Percentiles rank a stretch among this genome's conserved stretches.
Evolutionary conservation across 2,329 filamentous ascomycete genomes (phyloP).

Genomic region (Phyllosticta paracitricarpa): DNA sequence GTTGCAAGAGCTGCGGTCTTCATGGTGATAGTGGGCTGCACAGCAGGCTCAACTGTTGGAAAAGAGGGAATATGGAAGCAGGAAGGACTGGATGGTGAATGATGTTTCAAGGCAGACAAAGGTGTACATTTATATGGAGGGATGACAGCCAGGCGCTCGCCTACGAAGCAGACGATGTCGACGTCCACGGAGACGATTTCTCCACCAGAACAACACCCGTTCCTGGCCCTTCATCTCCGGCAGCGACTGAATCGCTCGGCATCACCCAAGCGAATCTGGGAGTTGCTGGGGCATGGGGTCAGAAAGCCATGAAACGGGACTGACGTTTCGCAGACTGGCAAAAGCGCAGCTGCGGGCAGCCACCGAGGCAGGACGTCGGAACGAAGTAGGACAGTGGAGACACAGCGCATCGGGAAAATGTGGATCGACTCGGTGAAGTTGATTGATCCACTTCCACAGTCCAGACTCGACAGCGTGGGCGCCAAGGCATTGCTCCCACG

Average conservation of each 20-base stretch:
- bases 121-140: background rate
- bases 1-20: conserved; percentile 22
- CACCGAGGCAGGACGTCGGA: background rate
- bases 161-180: background rate
- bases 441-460: background rate
- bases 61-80: conserved; percentile 12
- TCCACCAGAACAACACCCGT: background rate
- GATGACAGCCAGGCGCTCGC: background rate
- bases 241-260: background rate
- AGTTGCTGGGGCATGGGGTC: background rate
- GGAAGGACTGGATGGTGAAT: conserved; percentile 1
- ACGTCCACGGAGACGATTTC: background rate
- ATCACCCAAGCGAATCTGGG: background rate
- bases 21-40: conserved; percentile 15
- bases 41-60: conserved; percentile 12
- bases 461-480: background rate
- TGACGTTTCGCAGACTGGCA: background rate
- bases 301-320: background rate
- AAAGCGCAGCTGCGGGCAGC: background rate
- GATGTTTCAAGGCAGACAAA: background rate
- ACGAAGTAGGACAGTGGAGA: background rate
- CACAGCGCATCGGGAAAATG: background rate
- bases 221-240: background rate
- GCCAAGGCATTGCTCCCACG: background rate
- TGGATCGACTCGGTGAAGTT: background rate